A percentile compares a stretch with the other conserved stretches of the same genome.
Conservation (phyloP, 371 early-diverging fungal species). For the Apophysomyces variabilis region DNA sequence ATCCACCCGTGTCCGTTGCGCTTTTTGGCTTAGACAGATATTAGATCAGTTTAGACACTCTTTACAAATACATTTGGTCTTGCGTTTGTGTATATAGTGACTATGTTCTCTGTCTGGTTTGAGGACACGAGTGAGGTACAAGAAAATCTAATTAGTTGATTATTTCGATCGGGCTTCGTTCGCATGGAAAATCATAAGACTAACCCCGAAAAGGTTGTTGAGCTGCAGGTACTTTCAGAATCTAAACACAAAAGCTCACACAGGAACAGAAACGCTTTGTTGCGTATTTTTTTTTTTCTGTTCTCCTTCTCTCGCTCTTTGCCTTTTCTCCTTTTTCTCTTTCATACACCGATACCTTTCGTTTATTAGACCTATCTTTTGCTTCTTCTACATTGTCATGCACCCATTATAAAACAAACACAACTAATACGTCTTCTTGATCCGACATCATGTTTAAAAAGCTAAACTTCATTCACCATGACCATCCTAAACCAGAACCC, state of each 20-base stretch:
- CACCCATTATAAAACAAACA: constrained; percentile 3
- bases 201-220: constrained; percentile 11
- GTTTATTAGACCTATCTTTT: constrained; percentile 3
- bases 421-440: not conserved
- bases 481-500: constrained; percentile 12
- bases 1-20: no score
- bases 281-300: not conserved
- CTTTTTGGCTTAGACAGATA: no score
- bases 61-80: no score
- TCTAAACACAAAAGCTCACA: not conserved
- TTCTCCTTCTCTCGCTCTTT: constrained; percentile 4
- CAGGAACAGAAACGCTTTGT: not conserved
- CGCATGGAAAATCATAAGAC: constrained; percentile 9
- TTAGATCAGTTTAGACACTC: no score
- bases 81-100: no score
- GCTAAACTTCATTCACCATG: constrained; percentile 15
- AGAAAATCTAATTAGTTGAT: no score
- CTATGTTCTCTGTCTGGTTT: no score
- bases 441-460: constrained; percentile 23
- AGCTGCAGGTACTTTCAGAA: not conserved
- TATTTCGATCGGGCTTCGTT: not conserved
- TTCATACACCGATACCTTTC: constrained; percentile 1
- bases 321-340: constrained; percentile 3
- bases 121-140: no score
- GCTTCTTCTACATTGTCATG: constrained; percentile 9